Percentiles rank a stretch among this genome's conserved stretches.
phyloP scores from a whole-genome alignment of 1,284 basidiomycete genomes.

The Trametes hirsuta region DNA sequence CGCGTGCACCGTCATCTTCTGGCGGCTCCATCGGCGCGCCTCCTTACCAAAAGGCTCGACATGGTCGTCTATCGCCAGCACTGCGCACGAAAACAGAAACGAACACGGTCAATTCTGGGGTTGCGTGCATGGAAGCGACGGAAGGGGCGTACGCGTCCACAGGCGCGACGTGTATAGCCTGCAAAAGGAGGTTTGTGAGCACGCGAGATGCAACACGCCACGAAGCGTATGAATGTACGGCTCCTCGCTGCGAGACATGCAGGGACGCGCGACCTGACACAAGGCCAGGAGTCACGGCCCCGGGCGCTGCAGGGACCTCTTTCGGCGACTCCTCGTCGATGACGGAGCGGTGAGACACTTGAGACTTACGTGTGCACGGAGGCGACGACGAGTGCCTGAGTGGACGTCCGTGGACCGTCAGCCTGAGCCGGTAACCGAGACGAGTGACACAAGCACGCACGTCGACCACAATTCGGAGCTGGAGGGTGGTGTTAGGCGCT shows the following conservation, averaged over 20 bases:
- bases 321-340: too few relatives aligned
- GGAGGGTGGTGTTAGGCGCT: background rate
- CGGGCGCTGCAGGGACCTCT: too few relatives aligned
- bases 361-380: slow-evolving; percentile 25
- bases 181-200: background rate
- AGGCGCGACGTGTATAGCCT: slow-evolving; percentile 26
- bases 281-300: too few relatives aligned
- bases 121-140: too few relatives aligned
- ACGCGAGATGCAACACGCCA: background rate
- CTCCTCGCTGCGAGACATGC: background rate
- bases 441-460: slow-evolving; percentile 11
- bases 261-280: too few relatives aligned
- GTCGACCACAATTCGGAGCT: slow-evolving; percentile 28
- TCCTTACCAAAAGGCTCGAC: slow-evolving; percentile 22
- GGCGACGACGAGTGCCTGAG: slow-evolving; percentile 22
- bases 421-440: too few relatives aligned
- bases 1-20: slow-evolving; percentile 10
- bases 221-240: too few relatives aligned
- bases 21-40: slow-evolving; percentile 18
- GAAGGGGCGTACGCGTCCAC: slow-evolving; percentile 23
- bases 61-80: slow-evolving; percentile 21
- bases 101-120: too few relatives aligned
- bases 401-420: background rate
- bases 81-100: background rate
- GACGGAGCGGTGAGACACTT: too few relatives aligned